Base-by-base conservation (phyloP, 2,329 filamentous ascomycete species). In the Ophiostoma angusticollis region DNA sequence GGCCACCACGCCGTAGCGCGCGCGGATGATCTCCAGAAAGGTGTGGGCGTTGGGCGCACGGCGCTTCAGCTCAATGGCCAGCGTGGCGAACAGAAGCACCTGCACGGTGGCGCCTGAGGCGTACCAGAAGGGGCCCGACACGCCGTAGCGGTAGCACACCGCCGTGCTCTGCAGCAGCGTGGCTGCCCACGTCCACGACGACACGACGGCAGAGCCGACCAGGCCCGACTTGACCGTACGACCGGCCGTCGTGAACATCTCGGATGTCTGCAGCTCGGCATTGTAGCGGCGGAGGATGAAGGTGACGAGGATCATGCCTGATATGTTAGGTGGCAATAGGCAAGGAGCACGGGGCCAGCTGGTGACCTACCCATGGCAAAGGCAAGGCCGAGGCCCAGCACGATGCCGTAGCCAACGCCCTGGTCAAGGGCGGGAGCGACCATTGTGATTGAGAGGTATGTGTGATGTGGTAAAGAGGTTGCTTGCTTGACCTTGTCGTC, bases 181-280 rank as follows among this genome's bases (percentile, higher is more conserved):
- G 17, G 84, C 85, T 1, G 84, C 85, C 85, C 85, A 93, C 0
- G 86, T 93, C 86, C 87, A 94, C 5, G 80, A 86, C 13, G 81
- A 87, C 4, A 93, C 84, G n/a, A 94, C 86, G 13, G 85, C 86
- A 5, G 84, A 83, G 9, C 84, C 83, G 1, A 93, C 84, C 12
- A 94, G 68, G 31, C 86, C 87, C 8, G 84, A 86, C 55, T 93
- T 94, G 48, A 94, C 84, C 1, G 83, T 86, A 45, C 87, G 70
- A 14, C 85, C 85, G 35, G 86, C 86, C 0, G 86, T 93, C 47
- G 73, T 86, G 67, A 94, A 94, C 74, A 86, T 91, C 62, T 94
- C 86, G 0, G 82, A 87, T 0, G 87, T 94, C 57, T 93, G 85
- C 3, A 87, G 65, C 57, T 91, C 85, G 35, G 55, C 50, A 40